Percentiles rank a stretch among this genome's conserved stretches.
Conservation (phyloP, 2,329 filamentous ascomycete species). For the Penicillium sp. region DNA sequence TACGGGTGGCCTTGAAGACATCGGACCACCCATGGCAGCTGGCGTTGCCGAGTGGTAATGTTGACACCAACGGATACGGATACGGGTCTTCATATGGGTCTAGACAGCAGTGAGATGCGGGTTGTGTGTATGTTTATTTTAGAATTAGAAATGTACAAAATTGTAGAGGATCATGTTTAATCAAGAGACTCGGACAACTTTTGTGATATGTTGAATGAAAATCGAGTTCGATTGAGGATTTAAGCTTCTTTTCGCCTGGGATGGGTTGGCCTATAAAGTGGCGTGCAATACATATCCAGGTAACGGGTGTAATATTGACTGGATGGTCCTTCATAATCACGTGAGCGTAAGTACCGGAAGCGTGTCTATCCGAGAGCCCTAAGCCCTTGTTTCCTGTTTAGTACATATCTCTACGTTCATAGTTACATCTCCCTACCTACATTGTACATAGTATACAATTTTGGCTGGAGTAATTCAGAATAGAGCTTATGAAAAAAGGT, state of each 20-base stretch:
- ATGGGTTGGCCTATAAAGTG: not conserved
- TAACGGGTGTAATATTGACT: not conserved
- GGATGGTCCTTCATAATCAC: not conserved
- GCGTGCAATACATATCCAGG: not conserved
- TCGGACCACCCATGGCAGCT: conserved; percentile 9
- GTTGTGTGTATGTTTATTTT: not conserved
- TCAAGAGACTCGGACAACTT: not conserved
- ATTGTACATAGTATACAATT: too few relatives aligned
- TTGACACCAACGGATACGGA: not conserved
- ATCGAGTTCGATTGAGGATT: not conserved
- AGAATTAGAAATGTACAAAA: not conserved
- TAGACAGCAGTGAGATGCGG: not conserved
- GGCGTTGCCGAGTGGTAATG: conserved; percentile 11
- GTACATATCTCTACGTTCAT: not conserved
- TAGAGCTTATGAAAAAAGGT: too few relatives aligned
- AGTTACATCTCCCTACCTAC: too few relatives aligned
- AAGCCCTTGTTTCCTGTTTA: conserved; percentile 15
- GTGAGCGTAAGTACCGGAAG: not conserved
- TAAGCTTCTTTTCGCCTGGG: not conserved
- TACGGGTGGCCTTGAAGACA: not conserved
- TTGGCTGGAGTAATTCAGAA: too few relatives aligned
- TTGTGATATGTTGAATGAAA: not conserved
- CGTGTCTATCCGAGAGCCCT: conserved; percentile 16
- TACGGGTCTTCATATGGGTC: not conserved
- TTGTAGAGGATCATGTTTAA: not conserved